phyloP scores from a whole-genome alignment of 2,329 filamentous ascomycete species.

The Pyrenophora graminea region DNA sequence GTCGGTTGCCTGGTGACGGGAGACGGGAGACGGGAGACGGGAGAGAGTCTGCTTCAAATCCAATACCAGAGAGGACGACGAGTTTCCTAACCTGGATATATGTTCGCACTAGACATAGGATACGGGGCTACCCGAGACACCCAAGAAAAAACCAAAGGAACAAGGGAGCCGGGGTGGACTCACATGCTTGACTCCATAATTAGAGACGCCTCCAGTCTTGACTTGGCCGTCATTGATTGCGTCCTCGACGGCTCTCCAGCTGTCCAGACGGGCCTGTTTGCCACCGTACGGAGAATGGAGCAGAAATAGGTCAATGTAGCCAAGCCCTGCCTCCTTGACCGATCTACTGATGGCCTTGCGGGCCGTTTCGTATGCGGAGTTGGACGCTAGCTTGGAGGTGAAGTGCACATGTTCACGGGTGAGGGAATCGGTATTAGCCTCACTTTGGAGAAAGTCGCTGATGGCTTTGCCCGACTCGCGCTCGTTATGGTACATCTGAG shows the following conservation, averaged over 20 bases:
- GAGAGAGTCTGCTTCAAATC: slow-evolving; percentile 2
- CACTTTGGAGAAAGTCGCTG: slow-evolving; percentile 56
- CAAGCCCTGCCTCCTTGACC: slow-evolving; percentile 67
- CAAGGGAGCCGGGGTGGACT: slow-evolving; percentile 35
- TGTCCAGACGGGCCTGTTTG: slow-evolving; percentile 66
- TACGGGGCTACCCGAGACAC: slow-evolving; percentile 10
- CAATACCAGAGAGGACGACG: background rate
- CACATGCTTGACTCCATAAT: slow-evolving; percentile 76
- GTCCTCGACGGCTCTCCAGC: slow-evolving; percentile 78
- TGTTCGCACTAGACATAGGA: slow-evolving; percentile 5
- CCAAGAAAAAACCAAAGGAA: slow-evolving; percentile 5
- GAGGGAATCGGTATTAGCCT: slow-evolving; percentile 56
- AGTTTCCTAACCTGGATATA: slow-evolving; percentile 4
- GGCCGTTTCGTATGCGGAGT: slow-evolving; percentile 69
- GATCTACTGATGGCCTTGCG: slow-evolving; percentile 68
- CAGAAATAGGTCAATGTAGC: slow-evolving; percentile 79
- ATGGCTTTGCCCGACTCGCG: slow-evolving; percentile 70
- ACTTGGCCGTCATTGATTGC: slow-evolving; percentile 73
- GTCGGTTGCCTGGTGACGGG: slow-evolving; percentile 1
- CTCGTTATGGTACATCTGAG: slow-evolving; percentile 74
- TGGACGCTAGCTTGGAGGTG: slow-evolving; percentile 76
- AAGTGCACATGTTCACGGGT: slow-evolving; percentile 75
- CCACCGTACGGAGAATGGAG: slow-evolving; percentile 81
- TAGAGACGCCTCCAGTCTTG: slow-evolving; percentile 73
- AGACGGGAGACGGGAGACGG: background rate